Conservation (phyloP, 108 stramenopile species). For the Pelagomonas calceolata region DNA sequence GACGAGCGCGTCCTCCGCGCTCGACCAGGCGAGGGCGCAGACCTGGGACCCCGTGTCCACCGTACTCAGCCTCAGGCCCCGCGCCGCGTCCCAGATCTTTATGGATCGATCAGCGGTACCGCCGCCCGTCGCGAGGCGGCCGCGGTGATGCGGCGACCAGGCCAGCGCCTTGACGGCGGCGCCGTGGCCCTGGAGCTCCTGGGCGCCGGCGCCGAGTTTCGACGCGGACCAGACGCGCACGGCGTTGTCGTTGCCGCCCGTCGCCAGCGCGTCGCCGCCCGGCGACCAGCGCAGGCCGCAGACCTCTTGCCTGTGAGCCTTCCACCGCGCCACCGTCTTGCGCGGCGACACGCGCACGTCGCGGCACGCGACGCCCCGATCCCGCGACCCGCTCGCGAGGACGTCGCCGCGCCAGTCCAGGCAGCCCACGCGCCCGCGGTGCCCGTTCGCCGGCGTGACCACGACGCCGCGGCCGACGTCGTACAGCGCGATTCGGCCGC, state of each 20-base stretch:
- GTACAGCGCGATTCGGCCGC: constrained; percentile 84
- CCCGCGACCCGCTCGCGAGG: constrained; percentile 85
- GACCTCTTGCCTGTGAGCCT: constrained; percentile 88
- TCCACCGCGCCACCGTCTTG: constrained; percentile 40
- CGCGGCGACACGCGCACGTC: constrained; percentile 66
- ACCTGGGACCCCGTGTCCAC: constrained; percentile 96
- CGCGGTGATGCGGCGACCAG: constrained; percentile 95
- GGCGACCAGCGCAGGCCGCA: constrained; percentile 93
- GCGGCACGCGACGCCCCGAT: constrained; percentile 71
- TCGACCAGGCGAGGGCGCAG: constrained; percentile 91
- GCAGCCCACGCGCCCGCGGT: constrained; percentile 77
- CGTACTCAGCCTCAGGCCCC: constrained; percentile 60
- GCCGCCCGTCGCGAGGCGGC: constrained; percentile 89
- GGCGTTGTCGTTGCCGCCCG: constrained; percentile 98
- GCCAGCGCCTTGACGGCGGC: constrained; percentile 99
- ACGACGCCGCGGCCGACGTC: constrained; percentile 70
- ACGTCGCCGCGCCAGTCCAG: constrained; percentile 71
- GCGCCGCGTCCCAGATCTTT: constrained; percentile 92
- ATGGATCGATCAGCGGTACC: constrained; percentile 97
- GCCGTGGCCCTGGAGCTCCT: constrained; percentile 65
- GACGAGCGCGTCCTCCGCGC: constrained; percentile 92
- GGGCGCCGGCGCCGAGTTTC: constrained; percentile 29
- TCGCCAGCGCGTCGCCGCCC: constrained; percentile 72
- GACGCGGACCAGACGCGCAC: constrained; percentile 83
- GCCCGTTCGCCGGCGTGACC: constrained; percentile 56